Evolutionary conservation across 495 filamentous ascomycete species (phyloP), one percentile per base, ranked within the genome.

Genomic region (Trichoderma asperelloides): DNA sequence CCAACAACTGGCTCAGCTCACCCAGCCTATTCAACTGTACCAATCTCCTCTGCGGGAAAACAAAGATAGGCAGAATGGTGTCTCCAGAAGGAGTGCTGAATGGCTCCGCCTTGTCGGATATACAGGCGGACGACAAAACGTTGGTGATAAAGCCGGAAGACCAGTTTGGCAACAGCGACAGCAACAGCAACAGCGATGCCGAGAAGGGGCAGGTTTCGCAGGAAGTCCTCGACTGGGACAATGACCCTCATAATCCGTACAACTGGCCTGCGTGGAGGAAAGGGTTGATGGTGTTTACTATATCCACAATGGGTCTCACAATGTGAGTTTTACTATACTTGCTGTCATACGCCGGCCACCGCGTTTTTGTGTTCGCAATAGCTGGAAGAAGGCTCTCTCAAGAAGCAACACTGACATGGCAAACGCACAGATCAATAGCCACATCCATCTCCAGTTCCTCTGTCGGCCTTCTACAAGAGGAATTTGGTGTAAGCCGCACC

Each of bases 221-320:
- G 23, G 55, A 60, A 18, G 13, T 9, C 2, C 27, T 60, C 71
- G 27, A 77, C 68, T 64, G 62, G 62, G 62, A 39, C 13, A 39
- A 21, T 21, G 40, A 25, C 15, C 62, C 62, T 23, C 30, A 64
- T 4, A 64, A 64, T 18, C 62, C 62, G 40, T 64, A 43, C 8
- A 64, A 64, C 62, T 64, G 62, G 62, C 40, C 62, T n/a, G 18
- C 30, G n/a, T 40, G 62, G 33, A 64, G 21, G 18, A 64, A 64
- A 21, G 33, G 21, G 2, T 3, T 64, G 33, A 39, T 18, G 2
- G 21, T 64, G 12, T 23, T 43, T 13, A 21, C 28, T 9, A 13
- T 64, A 21, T 28, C 33, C 13, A 40, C 21, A 13, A 64, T 39
- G 33, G 62, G 33, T 13, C 28, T 64, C 33, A 39, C 40, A 13